Evolutionary conservation across 148 eudicot genomes (phyloP).

Genomic region (Fagopyrum esculentum): DNA sequence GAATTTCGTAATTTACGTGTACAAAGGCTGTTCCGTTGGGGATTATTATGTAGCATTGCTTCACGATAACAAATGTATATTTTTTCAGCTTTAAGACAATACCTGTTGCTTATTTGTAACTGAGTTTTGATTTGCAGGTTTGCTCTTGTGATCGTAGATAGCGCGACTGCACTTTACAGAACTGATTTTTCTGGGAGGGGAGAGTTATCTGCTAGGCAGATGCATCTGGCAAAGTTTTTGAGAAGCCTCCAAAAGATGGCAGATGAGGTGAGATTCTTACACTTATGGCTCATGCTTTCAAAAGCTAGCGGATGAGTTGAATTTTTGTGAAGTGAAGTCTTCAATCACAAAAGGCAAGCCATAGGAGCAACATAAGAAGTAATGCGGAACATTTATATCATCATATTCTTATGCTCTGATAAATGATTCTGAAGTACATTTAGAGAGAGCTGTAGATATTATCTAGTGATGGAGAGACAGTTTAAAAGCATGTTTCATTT

Average conservation of each 20-base stretch:
- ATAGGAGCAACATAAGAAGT: not conserved
- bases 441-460: not conserved
- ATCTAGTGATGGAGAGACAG: not conserved
- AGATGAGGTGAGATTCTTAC: slow-evolving; percentile 55
- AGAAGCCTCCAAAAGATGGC: slow-evolving; percentile 96
- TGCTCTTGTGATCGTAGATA: slow-evolving; percentile 94
- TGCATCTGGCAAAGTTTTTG: slow-evolving; percentile 95
- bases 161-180: slow-evolving; percentile 96
- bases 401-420: not conserved
- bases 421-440: not conserved
- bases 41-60: not conserved
- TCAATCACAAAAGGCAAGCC: not conserved
- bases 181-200: slow-evolving; percentile 98
- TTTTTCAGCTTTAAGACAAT: not conserved
- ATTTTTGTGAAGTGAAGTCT: not conserved
- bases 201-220: slow-evolving; percentile 91
- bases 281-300: not conserved
- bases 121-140: slow-evolving; percentile 38
- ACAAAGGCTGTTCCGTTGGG: not conserved
- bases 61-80: not conserved
- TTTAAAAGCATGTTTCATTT: not conserved
- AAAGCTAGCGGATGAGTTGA: too few species aligned
- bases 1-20: not conserved
- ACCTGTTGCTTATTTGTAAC: not conserved
- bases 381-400: not conserved